phyloP scores from a whole-genome alignment of 164 flowering plant genomes.

The Platanus orientalis region DNA sequence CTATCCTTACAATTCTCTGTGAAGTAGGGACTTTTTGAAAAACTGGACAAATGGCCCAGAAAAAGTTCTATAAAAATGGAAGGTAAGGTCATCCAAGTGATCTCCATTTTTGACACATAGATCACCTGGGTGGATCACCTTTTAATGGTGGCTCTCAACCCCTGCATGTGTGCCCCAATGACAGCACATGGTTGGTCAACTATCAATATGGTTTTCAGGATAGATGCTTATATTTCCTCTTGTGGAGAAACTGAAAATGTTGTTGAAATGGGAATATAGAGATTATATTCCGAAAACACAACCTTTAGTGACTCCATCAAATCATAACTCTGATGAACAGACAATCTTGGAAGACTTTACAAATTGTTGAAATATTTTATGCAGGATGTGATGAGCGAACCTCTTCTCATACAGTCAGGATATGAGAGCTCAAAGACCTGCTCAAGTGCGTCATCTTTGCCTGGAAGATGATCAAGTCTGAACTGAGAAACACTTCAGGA shows the following conservation, averaged over 20 bases:
- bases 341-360: neutral
- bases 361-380: neutral
- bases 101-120: too few species aligned
- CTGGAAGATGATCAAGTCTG: slow-evolving; percentile 17
- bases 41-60: too few species aligned
- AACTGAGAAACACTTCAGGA: neutral
- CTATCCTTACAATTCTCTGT: too few species aligned
- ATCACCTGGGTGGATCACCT: too few species aligned
- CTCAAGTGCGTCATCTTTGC: slow-evolving; percentile 22
- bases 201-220: neutral
- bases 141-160: too few species aligned
- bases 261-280: too few species aligned
- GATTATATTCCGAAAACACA: too few species aligned
- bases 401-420: slow-evolving; percentile 14
- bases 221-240: neutral
- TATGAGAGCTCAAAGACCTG: slow-evolving; percentile 31
- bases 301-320: neutral
- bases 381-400: slow-evolving; percentile 34
- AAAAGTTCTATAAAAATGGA: too few species aligned
- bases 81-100: too few species aligned
- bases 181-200: too few species aligned
- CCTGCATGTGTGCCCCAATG: too few species aligned
- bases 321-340: neutral
- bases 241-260: neutral
- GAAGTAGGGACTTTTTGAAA: too few species aligned